phyloP scores from a whole-genome alignment of 2,329 filamentous ascomycete species.

The Colletotrichum tabaci region DNA sequence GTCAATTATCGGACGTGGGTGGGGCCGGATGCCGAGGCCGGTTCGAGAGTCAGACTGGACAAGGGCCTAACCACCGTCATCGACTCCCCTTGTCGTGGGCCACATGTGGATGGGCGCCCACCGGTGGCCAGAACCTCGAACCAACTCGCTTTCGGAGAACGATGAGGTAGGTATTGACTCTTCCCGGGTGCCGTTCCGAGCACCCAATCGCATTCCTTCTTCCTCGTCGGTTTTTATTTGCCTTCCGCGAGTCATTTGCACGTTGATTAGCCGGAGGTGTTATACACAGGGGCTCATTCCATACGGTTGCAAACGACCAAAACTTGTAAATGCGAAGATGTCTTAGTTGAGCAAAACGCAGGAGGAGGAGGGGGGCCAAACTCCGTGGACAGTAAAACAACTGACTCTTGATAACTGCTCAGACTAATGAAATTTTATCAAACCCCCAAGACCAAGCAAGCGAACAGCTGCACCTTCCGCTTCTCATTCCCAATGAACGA shows the following conservation, averaged over 20 bases:
- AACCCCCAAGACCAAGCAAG: not conserved
- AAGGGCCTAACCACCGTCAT: not conserved
- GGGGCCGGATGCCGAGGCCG: constrained; percentile 12
- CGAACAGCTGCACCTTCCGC: not conserved
- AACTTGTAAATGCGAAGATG: not conserved
- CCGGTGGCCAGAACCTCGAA: too few species aligned
- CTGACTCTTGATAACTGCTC: not conserved
- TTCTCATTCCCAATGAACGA: not conserved
- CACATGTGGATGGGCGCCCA: not conserved
- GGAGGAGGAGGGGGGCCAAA: too few species aligned
- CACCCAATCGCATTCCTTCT: too few species aligned
- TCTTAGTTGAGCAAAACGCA: not conserved
- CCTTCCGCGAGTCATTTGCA: not conserved
- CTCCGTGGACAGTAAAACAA: not conserved
- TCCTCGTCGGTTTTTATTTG: too few species aligned
- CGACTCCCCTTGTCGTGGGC: not conserved
- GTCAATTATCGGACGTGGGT: constrained; percentile 15
- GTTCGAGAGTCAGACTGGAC: not conserved
- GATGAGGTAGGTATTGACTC: not conserved
- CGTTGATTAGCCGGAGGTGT: too few species aligned
- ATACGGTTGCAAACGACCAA: not conserved
- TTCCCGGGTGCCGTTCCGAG: not conserved
- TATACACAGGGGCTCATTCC: too few species aligned
- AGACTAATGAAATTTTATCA: not conserved
- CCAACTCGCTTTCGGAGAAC: not conserved